Percentiles rank a stretch among this genome's conserved stretches.
phyloP scores from a whole-genome alignment of 192 early-diverging fungal species.

The Linnemannia exigua region DNA sequence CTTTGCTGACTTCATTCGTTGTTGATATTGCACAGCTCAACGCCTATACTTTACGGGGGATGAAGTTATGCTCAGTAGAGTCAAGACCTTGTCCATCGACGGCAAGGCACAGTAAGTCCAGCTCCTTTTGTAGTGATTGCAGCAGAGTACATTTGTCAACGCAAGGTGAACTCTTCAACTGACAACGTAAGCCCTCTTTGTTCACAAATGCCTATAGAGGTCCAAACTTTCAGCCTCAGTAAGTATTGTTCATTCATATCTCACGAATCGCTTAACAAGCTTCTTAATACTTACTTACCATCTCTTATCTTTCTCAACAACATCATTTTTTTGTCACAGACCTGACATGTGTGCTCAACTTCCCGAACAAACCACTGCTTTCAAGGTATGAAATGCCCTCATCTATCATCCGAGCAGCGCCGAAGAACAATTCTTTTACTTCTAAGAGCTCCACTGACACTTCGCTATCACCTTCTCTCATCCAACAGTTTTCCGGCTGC shows the following conservation, averaged over 20 bases:
- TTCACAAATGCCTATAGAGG: constrained; percentile 2
- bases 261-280: neutral
- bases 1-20: neutral
- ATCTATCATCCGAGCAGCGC: neutral
- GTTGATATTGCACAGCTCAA: neutral
- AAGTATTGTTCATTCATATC: too few relatives aligned
- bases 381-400: constrained; percentile 18
- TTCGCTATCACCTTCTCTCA: neutral
- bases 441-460: neutral
- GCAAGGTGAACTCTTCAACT: neutral
- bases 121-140: neutral
- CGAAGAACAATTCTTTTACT: neutral
- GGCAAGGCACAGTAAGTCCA: constrained; percentile 9
- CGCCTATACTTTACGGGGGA: constrained; percentile 9
- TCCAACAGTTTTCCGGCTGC: constrained; percentile 21
- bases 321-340: constrained; percentile 5
- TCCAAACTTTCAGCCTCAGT: constrained; percentile 26
- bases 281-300: neutral
- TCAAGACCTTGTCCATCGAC: neutral
- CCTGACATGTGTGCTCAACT: constrained; percentile 26
- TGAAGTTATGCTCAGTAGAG: neutral
- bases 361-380: constrained; percentile 28
- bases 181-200: neutral
- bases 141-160: too few relatives aligned
- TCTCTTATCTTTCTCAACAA: neutral